Evolutionary conservation across 1,139 yeast genomes (phyloP), one percentile per base, ranked within the genome.

Genomic region (Zhuliangozyma parablackwelliae): DNA sequence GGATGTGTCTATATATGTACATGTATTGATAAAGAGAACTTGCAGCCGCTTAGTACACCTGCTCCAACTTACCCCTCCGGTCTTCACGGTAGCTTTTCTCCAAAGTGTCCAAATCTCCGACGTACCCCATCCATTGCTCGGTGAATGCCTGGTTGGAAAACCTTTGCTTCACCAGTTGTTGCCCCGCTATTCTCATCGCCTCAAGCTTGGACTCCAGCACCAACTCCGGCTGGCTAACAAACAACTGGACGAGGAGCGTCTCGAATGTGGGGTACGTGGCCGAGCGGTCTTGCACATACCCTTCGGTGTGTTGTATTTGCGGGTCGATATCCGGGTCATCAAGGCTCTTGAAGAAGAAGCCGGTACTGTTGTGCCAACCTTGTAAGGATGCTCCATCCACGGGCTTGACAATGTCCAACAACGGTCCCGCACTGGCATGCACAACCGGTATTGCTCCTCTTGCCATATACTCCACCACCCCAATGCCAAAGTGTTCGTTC

Each of bases 401-500:
- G 6, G 49, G 49, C 7, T 58, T 54, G 8, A 87, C 92, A 44
- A 94, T 92, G 58, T 94, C 99, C 42, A 82, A 65, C 37, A 77
- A 69, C 10, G 99, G 99, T 0, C 99, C 99, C 0, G 96, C 68
- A 35, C 95, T 84, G 5, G 95, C 95, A 61, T 94, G 98, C 4
- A 80, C 92, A 4, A 94, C 66, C 1, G 98, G 97, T 13, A 92
- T 78, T 16, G 85, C 73, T 0, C 97, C 97, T 37, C 87, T 77
- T 2, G 94, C 82, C 65, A 86, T 71, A 54, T 90, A 90, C 60
- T 94, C 99, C 7, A 92, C 98, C 7, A 92, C 94, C 2, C 96
- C 95, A 54, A 94, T 94, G 13, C 99, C 99, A 57, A 94, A 94
- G 63, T 94, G 99, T 63, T 94, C 99, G 59, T 94, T 92, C 98